Evolutionary conservation across 192 early-diverging fungal genomes (phyloP), one percentile per base, ranked within the genome.

Genomic region (Chytriomyces sp.): DNA sequence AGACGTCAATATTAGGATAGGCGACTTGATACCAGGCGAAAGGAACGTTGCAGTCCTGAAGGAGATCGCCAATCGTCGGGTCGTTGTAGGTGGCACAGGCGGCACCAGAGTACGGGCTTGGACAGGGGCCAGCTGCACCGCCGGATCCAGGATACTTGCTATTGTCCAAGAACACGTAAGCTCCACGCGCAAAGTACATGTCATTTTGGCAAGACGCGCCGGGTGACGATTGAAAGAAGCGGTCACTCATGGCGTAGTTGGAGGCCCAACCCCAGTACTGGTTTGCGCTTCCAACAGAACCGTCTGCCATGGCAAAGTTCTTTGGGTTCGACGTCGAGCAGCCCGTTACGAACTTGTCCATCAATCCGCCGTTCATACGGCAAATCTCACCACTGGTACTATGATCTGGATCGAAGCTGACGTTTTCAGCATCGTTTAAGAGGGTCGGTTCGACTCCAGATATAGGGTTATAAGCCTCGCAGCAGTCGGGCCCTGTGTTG

Each of bases 121-220:
- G 14, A 19, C 28, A 37, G 8, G 59, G 14, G 34, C 4, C 37
- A 33, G 31, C 31, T 10, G 32, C 31, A 26, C 40, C 22, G 28
- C 34, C 62, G 22, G 25, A 28, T 30, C 6, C 17, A 41, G 62
- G 37, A n/a, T 25, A 25, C 36, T 8, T 41, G n/a, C 26, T 25
- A n/a, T 71, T 60, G 69, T 59, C 56, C n/a, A 44, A 7, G 32
- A 71, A 71, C 54, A 71, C 69, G n/a, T n/a, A 59, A 10, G 69
- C 12, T n/a, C 49, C 64, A 6, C 72, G 41, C 17, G 72, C 61
- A 64, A 64, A 67, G 63, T 64, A 74, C 64, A 74, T 74, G 31
- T 74, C 72, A 28, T 58, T 69, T 38, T 70, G 37, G 33, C 28
- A 32, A 19, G 60, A 65, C 17, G 68, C 64, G 8, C 72, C 72